These are phyloP conservation scores for Aureobasidium subglaciale DNA, from an alignment of 2,329 filamentous ascomycete species.

Conservation along the genomic window DNA sequence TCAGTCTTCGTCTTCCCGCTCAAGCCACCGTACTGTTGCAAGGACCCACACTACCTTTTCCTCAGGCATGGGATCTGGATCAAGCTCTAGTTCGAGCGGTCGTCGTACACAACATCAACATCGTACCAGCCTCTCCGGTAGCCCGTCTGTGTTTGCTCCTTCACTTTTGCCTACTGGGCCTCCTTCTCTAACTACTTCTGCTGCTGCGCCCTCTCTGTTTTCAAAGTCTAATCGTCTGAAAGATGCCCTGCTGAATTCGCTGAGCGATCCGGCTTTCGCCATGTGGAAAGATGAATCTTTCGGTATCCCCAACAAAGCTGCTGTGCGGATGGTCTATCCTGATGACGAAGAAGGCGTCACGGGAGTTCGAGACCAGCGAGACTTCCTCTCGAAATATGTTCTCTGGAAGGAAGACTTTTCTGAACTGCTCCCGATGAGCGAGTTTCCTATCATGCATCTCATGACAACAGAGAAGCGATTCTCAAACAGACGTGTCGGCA, in stretches of 20 bases:
- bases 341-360: slow-evolving; percentile 31
- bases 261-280: slow-evolving; percentile 65
- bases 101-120: slow-evolving; percentile 16
- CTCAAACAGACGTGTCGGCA: slow-evolving; percentile 53
- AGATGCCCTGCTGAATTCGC: slow-evolving; percentile 68
- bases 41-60: slow-evolving; percentile 33
- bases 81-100: slow-evolving; percentile 29
- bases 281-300: slow-evolving; percentile 78
- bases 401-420: slow-evolving; percentile 63
- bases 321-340: slow-evolving; percentile 34
- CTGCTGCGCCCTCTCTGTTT: slow-evolving; percentile 55
- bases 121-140: slow-evolving; percentile 7
- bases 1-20: slow-evolving; percentile 7
- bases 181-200: slow-evolving; percentile 23
- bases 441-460: slow-evolving; percentile 61
- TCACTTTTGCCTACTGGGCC: slow-evolving; percentile 23
- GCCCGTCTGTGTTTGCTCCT: slow-evolving; percentile 14
- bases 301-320: slow-evolving; percentile 64
- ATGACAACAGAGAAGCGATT: slow-evolving; percentile 57
- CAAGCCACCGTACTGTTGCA: slow-evolving; percentile 34
- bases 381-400: slow-evolving; percentile 54
- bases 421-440: slow-evolving; percentile 47
- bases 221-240: slow-evolving; percentile 70
- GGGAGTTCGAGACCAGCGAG: slow-evolving; percentile 31
- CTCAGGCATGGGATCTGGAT: slow-evolving; percentile 32